Conservation (phyloP, 768 basidiomycete genomes). For the Sistotremastrum niveocremeum region DNA sequence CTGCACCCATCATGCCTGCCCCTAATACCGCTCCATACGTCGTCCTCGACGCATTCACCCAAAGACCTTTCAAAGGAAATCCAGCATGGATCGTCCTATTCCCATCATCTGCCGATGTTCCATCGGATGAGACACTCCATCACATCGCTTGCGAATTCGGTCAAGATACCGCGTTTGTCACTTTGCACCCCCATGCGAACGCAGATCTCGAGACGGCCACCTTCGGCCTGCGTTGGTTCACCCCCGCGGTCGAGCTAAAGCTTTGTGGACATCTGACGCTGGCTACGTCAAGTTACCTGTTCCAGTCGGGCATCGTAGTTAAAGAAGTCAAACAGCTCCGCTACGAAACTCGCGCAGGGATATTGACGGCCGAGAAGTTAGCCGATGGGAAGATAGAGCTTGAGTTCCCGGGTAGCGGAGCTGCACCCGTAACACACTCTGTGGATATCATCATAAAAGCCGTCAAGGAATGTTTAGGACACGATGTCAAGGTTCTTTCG, state of each 20-base stretch:
- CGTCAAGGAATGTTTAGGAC: background rate
- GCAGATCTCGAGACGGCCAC: constrained; percentile 5
- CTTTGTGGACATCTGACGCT: constrained; percentile 33
- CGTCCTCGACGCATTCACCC: constrained; percentile 31
- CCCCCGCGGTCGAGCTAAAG: constrained; percentile 18
- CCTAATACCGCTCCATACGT: constrained; percentile 13
- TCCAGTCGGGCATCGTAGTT: constrained; percentile 9
- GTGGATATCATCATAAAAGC: constrained; percentile 3
- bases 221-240: constrained; percentile 27
- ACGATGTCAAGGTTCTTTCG: background rate
- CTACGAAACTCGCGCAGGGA: constrained; percentile 11
- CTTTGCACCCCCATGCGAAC: constrained; percentile 10
- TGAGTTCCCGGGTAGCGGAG: constrained; percentile 11
- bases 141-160: constrained; percentile 29
- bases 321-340: constrained; percentile 2
- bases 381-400: constrained; percentile 10
- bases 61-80: constrained; percentile 28
- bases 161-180: constrained; percentile 28
- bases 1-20: too few species aligned
- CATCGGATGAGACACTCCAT: constrained; percentile 17
- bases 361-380: constrained; percentile 6
- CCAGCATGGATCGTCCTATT: constrained; percentile 30
- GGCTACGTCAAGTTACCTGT: constrained; percentile 16
- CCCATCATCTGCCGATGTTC: constrained; percentile 10
- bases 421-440: background rate